phyloP scores from a whole-genome alignment of 345 rosid species.

The Rhodomyrtus tomentosa region DNA sequence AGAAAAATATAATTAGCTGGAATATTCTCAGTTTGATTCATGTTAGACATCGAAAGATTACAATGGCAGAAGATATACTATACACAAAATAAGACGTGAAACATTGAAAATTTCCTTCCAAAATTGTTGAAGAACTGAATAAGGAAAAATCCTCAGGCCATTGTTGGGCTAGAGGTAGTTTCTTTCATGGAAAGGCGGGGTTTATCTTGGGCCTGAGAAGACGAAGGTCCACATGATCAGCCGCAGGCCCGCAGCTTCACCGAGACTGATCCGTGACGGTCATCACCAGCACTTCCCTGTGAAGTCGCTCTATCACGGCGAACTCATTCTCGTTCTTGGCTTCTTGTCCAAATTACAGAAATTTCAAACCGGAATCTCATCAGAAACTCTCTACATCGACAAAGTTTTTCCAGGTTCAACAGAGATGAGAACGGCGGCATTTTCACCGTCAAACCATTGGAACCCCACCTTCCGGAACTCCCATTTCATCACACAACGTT shows the following conservation, averaged over 20 bases:
- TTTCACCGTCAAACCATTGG: not conserved
- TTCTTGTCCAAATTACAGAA: not conserved
- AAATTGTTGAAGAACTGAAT: not conserved
- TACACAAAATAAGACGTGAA: not conserved
- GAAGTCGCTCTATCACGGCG: not conserved
- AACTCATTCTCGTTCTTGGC: not conserved
- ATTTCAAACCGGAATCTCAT: not conserved
- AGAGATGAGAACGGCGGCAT: not conserved
- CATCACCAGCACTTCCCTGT: not conserved
- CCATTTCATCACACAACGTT: not conserved
- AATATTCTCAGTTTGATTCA: not conserved
- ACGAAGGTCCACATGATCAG: not conserved
- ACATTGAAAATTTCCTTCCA: not conserved
- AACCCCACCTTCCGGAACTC: not conserved
- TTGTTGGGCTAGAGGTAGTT: not conserved
- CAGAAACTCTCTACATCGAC: not conserved
- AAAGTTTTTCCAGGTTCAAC: not conserved
- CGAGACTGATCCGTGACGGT: not conserved
- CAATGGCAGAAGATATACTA: not conserved
- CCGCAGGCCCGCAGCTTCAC: not conserved
- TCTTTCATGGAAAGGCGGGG: not conserved
- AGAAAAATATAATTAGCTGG: not conserved
- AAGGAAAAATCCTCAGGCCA: not conserved
- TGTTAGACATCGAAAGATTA: not conserved
- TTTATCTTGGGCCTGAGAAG: not conserved